Evolutionary conservation across 2,329 filamentous ascomycete genomes (phyloP), one percentile per base, ranked within the genome.

Genomic region (Fusarium sp.): DNA sequence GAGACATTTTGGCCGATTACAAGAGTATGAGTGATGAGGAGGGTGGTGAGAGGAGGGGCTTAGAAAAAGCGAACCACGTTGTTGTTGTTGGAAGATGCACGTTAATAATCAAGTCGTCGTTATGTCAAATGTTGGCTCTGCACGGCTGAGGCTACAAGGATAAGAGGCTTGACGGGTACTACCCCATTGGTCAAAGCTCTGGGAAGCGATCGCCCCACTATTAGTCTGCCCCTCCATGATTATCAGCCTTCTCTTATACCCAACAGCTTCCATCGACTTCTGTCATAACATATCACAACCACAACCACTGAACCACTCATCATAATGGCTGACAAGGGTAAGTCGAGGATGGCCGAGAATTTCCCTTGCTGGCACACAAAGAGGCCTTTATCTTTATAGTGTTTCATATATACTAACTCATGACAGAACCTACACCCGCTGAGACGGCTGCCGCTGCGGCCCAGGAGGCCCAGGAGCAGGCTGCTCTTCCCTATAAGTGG

Each of bases 401-500:
- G 23, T 20, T 4, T 31, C 4, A 10, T 15, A 28, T n/a, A 20
- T 34, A 20, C 45, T 49, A 37, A 54, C 16, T 44, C 33, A 18
- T 47, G 42, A 51, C 73, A 85, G 87, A 90, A 75, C 82, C 78
- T 57, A 84, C 83, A 23, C 81, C 85, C 62, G 87, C 86, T 67
- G 84, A 88, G 69, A 82, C 85, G 71, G 88, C 85, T 12, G 87
- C 87, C 20, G 84, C 86, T 60, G 84, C 83, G 70, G 90, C 89
- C 66, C 90, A 91, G 78, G 94, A 99, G 83, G 85, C 87, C 58
- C 91, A 90, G 74, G 96, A 99, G 83, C 96, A 99, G 84, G 91
- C 90, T 41, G 88, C 91, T 26, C 89, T 99, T 41, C 96, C 96
- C 1, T 99, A 99, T 89, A 96, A 97, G 83, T 99, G 96, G 96